These are phyloP conservation scores for Malus hybrid DNA, from an alignment of 331 rosid genomes.

Conservation along the genomic window DNA sequence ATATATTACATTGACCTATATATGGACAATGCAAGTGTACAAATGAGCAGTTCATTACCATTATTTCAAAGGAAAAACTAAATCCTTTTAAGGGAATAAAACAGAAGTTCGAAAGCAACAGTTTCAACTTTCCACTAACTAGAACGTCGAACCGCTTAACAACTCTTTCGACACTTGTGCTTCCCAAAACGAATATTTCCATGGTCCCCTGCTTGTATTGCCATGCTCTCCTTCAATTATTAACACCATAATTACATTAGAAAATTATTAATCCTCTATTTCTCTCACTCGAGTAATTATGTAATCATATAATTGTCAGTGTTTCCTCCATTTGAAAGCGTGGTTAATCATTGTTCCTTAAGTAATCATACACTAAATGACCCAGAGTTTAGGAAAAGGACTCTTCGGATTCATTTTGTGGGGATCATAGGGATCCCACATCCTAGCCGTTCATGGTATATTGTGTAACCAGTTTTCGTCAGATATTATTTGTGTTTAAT, in stretches of 20 bases:
- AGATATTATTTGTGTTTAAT: too few species aligned
- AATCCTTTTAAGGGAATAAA: too few species aligned
- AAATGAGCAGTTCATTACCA: background rate
- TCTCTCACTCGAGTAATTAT: background rate
- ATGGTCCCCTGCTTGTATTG: background rate
- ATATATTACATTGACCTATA: too few species aligned
- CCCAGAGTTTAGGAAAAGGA: too few species aligned
- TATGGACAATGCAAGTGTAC: background rate
- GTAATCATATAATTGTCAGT: background rate
- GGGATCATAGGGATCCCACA: too few species aligned
- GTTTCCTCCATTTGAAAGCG: background rate
- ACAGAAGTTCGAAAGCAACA: too few species aligned
- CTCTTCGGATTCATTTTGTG: too few species aligned
- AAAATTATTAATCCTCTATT: background rate
- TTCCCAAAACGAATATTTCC: background rate
- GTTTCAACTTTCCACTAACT: too few species aligned
- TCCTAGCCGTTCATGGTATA: too few species aligned
- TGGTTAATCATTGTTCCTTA: background rate
- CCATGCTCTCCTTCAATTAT: background rate
- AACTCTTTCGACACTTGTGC: background rate
- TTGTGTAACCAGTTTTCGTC: too few species aligned
- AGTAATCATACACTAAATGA: background rate
- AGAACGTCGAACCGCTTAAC: background rate
- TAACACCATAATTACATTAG: background rate
- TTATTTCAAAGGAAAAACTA: too few species aligned